phyloP scores from a whole-genome alignment of 202 grass and related monocot species.

The Elaeis oleifera region DNA sequence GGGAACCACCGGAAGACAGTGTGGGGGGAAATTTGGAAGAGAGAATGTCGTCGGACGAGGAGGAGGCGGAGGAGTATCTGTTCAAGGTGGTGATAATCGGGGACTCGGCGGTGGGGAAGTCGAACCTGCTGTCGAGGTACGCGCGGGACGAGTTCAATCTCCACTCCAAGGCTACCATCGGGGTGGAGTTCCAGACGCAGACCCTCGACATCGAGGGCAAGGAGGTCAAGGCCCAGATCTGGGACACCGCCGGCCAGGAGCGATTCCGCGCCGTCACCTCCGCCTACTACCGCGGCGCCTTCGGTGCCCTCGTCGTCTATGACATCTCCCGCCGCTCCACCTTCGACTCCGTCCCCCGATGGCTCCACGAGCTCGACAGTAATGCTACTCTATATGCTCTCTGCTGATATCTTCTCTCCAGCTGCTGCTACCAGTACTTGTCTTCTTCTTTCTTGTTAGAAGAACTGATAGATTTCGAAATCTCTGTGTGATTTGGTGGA shows the following conservation, averaged over 20 bases:
- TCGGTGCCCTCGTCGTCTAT: constrained; percentile 92
- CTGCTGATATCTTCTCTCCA: too few relatives aligned
- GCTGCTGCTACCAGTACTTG: too few relatives aligned
- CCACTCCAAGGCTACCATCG: constrained; percentile 98
- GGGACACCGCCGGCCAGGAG: constrained; percentile 98
- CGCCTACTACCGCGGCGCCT: constrained; percentile 86
- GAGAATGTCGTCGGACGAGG: constrained; percentile 32
- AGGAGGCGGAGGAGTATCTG: constrained; percentile 56
- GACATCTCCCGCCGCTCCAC: constrained; percentile 82
- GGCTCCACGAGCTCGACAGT: constrained; percentile 99
- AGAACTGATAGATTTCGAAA: too few relatives aligned
- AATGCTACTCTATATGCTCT: background rate
- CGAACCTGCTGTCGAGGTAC: constrained; percentile 87
- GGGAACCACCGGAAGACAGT: too few relatives aligned
- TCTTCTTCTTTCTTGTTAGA: too few relatives aligned
- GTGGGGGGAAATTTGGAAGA: too few relatives aligned
- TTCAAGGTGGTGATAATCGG: constrained; percentile 98
- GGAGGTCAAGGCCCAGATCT: constrained; percentile 99
- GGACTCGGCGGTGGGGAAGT: constrained; percentile 94
- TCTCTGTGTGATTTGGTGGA: too few relatives aligned
- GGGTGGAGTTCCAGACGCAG: constrained; percentile 99
- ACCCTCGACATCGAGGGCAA: constrained; percentile 79
- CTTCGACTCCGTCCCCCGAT: constrained; percentile 69
- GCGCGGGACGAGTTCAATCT: constrained; percentile 89
- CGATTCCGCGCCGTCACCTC: constrained; percentile 92